Conservation (phyloP, 768 basidiomycete genomes). For the Clitopilus hobsonii region DNA sequence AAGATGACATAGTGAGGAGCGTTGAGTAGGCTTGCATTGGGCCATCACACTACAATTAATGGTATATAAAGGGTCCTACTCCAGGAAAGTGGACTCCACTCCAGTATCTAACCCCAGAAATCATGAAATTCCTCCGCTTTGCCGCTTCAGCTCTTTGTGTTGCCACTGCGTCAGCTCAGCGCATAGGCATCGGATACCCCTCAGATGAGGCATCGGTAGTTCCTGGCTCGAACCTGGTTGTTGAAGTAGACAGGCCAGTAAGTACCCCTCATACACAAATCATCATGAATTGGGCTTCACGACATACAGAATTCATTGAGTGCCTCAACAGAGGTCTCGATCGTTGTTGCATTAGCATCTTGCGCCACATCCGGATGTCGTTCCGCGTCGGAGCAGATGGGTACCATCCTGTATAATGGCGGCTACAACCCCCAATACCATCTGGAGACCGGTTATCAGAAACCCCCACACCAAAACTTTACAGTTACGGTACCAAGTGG, state of each 20-base stretch:
- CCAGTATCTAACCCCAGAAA: background rate
- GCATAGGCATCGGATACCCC: slow-evolving; percentile 35
- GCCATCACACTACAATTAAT: background rate
- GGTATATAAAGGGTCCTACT: background rate
- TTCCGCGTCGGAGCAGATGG: slow-evolving; percentile 24
- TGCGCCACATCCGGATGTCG: slow-evolving; percentile 22
- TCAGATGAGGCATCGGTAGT: slow-evolving; percentile 23
- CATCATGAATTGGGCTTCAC: background rate
- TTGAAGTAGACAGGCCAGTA: slow-evolving; percentile 47
- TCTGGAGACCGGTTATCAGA: slow-evolving; percentile 9
- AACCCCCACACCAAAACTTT: slow-evolving; percentile 42
- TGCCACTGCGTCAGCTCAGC: slow-evolving; percentile 34
- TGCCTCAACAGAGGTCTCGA: slow-evolving; percentile 36
- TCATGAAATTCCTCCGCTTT: background rate
- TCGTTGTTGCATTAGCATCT: slow-evolving; percentile 39
- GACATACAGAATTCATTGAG: slow-evolving; percentile 28
- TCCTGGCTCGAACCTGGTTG: slow-evolving; percentile 32
- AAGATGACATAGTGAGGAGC: no score
- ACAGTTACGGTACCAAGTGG: slow-evolving; percentile 32
- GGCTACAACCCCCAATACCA: slow-evolving; percentile 32
- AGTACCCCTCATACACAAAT: slow-evolving; percentile 12
- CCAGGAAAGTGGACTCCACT: background rate
- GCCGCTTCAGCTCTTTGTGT: slow-evolving; percentile 19
- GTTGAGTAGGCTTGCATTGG: background rate
- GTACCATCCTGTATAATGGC: slow-evolving; percentile 42